Evolutionary conservation across 768 basidiomycete genomes (phyloP).

Genomic region (Basidioascus undulatus): DNA sequence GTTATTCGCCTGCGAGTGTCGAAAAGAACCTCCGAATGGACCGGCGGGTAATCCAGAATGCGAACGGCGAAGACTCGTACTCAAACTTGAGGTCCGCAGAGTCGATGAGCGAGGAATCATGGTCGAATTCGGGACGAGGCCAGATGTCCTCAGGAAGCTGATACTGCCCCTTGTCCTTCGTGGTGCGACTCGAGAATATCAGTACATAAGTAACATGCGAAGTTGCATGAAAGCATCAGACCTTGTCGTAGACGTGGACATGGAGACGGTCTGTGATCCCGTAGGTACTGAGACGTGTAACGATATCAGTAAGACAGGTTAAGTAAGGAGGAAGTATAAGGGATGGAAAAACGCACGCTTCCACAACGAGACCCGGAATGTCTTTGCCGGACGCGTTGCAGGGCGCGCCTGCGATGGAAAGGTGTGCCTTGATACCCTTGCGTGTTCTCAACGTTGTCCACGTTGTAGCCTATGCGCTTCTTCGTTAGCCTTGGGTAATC

Average conservation of each 20-base stretch:
- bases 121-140: slow-evolving; percentile 13
- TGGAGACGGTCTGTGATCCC: slow-evolving; percentile 13
- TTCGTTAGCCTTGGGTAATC: too few species aligned
- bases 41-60: too few species aligned
- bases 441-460: slow-evolving; percentile 25
- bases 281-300: neutral
- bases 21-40: too few species aligned
- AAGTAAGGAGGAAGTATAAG: too few species aligned
- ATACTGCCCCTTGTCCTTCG: slow-evolving; percentile 29
- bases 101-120: neutral
- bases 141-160: slow-evolving; percentile 35
- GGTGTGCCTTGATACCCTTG: slow-evolving; percentile 8
- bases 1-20: too few species aligned
- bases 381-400: slow-evolving; percentile 40
- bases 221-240: too few species aligned
- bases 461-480: slow-evolving; percentile 41
- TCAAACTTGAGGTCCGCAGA: slow-evolving; percentile 3
- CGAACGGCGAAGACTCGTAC: too few species aligned
- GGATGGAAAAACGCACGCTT: too few species aligned
- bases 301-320: slow-evolving; percentile 27
- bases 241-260: slow-evolving; percentile 20
- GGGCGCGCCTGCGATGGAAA: slow-evolving; percentile 10
- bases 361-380: slow-evolving; percentile 24
- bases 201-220: too few species aligned
- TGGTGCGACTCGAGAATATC: too few species aligned